Conservation (phyloP, 2,329 filamentous ascomycete genomes). For the Elsinoe arachidis region DNA sequence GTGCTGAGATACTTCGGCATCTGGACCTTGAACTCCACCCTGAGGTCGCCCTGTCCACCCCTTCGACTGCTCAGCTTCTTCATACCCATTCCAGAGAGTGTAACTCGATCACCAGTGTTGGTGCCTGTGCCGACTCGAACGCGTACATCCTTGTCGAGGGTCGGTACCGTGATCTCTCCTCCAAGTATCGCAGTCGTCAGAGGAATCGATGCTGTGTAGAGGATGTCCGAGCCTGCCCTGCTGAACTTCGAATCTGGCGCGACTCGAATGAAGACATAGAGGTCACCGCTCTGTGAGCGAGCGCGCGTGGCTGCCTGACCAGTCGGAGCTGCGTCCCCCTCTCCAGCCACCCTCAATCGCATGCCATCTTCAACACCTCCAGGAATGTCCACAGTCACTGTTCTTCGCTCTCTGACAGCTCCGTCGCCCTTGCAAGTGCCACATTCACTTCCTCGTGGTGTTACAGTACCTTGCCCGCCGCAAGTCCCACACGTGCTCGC, state of each 20-base stretch:
- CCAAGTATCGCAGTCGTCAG: constrained; percentile 88
- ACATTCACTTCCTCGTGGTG: constrained; percentile 76
- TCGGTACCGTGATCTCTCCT: constrained; percentile 82
- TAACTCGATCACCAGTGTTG: constrained; percentile 84
- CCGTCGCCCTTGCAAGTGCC: constrained; percentile 71
- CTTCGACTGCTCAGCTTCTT: constrained; percentile 64
- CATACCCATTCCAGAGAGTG: constrained; percentile 87
- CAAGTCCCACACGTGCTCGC: constrained; percentile 78
- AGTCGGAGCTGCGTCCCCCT: constrained; percentile 78
- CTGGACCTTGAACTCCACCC: constrained; percentile 85
- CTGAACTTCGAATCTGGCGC: constrained; percentile 85
- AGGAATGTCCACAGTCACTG: constrained; percentile 82
- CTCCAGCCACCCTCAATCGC: constrained; percentile 73
- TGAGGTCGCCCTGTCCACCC: constrained; percentile 67
- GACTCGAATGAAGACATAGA: constrained; percentile 85
- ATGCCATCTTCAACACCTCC: constrained; percentile 95
- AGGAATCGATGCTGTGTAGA: constrained; percentile 85
- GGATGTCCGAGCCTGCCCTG: constrained; percentile 76
- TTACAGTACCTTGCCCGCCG: constrained; percentile 65
- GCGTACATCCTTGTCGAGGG: constrained; percentile 80
- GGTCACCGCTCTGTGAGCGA: constrained; percentile 67
- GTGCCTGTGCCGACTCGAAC: constrained; percentile 88
- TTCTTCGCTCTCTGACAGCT: constrained; percentile 72
- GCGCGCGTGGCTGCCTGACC: constrained; percentile 57
- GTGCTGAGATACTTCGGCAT: constrained; percentile 92